These are phyloP conservation scores for Immersiporthe knoxdaviesiana DNA, from an alignment of 2,329 filamentous ascomycete genomes.

Conservation along the genomic window DNA sequence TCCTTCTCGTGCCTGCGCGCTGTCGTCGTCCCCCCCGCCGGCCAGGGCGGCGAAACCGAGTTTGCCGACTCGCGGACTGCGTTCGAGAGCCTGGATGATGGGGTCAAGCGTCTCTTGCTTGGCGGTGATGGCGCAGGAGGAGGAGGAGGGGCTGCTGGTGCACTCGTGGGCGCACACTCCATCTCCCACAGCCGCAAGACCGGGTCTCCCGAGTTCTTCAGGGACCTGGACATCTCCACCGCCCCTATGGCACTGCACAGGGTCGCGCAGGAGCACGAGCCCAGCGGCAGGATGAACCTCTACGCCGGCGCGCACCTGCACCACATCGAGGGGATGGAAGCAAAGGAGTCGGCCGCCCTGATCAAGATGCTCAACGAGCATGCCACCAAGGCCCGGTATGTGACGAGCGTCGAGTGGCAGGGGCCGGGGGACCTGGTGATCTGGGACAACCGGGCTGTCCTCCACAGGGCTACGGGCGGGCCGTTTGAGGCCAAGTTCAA, in stretches of 20 bases:
- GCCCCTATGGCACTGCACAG: constrained; percentile 49
- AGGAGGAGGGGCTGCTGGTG: too few species aligned
- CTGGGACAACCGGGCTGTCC: constrained; percentile 62
- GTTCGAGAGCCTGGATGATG: constrained; percentile 48
- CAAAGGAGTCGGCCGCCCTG: constrained; percentile 41
- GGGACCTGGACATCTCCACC: constrained; percentile 45
- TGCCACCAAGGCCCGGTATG: constrained; percentile 51
- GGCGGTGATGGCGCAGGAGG: constrained; percentile 38
- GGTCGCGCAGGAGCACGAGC: constrained; percentile 55
- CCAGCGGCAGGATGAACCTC: constrained; percentile 54
- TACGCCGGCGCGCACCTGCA: constrained; percentile 58
- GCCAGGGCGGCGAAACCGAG: constrained; percentile 53
- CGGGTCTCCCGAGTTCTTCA: constrained; percentile 53
- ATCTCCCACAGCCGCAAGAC: constrained; percentile 57
- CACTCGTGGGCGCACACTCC: constrained; percentile 54
- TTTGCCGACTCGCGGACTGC: constrained; percentile 58
- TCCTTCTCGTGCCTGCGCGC: constrained; percentile 56
- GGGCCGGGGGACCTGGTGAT: constrained; percentile 54
- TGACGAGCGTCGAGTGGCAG: constrained; percentile 51
- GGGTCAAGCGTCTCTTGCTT: constrained; percentile 36
- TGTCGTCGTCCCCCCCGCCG: constrained; percentile 50
- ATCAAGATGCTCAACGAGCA: constrained; percentile 50
- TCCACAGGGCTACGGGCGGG: constrained; percentile 57
- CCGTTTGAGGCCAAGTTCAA: constrained; percentile 51
- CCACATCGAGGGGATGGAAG: constrained; percentile 47